A percentile compares a stretch with the other conserved stretches of the same genome.
Conservation (phyloP, 1,139 yeast genomes). For the Kodamaea suecica region DNA sequence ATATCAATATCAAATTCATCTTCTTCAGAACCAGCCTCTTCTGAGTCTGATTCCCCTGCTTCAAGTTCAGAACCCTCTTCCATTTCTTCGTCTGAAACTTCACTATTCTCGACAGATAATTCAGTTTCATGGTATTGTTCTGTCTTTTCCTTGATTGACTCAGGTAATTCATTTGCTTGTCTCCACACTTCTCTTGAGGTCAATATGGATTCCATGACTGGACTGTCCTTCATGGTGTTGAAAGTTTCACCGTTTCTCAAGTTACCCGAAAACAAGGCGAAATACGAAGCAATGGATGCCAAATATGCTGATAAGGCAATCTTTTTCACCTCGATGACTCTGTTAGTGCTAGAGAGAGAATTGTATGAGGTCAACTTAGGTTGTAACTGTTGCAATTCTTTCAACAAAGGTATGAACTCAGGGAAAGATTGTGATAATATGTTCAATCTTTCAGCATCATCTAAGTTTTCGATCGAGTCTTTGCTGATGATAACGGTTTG, state of each 20-base stretch:
- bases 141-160: constrained; percentile 9
- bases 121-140: constrained; percentile 6
- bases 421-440: constrained; percentile 66
- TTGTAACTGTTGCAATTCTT: constrained; percentile 54
- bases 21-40: constrained; percentile 11
- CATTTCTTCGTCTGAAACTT: constrained; percentile 29
- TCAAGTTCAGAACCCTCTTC: constrained; percentile 22
- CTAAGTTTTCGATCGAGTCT: constrained; percentile 32
- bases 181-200: constrained; percentile 89
- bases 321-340: constrained; percentile 47
- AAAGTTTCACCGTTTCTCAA: constrained; percentile 54
- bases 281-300: constrained; percentile 71
- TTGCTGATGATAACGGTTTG: constrained; percentile 24
- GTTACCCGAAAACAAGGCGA: constrained; percentile 63
- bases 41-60: constrained; percentile 18
- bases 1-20: constrained; percentile 51
- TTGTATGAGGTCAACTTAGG: constrained; percentile 33
- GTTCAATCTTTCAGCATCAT: constrained; percentile 42
- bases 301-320: constrained; percentile 75
- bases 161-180: constrained; percentile 57
- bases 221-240: constrained; percentile 76
- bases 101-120: constrained; percentile 16
- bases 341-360: constrained; percentile 32
- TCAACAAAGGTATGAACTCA: constrained; percentile 74
- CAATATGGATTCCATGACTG: constrained; percentile 82